Conservation (phyloP, 306 rosid species). For the Vigna unguiculata region DNA sequence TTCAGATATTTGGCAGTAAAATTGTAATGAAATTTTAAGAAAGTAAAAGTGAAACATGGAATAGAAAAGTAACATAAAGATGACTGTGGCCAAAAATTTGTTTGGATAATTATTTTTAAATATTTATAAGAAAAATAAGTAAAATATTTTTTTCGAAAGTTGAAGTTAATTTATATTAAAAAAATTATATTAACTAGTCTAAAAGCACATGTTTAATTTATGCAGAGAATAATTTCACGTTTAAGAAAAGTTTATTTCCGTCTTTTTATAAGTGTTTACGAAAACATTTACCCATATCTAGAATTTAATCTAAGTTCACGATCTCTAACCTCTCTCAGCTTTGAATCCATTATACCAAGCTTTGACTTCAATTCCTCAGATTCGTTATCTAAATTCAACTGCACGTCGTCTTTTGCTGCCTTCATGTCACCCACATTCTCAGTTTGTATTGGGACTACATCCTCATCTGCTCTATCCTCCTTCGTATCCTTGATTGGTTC, state of each 20-base stretch:
- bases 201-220: too few species aligned
- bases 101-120: too few species aligned
- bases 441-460: constrained; percentile 43
- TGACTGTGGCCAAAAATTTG: neutral
- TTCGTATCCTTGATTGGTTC: constrained; percentile 52
- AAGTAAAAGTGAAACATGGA: constrained; percentile 15
- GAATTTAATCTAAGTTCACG: constrained; percentile 33
- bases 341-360: constrained; percentile 62
- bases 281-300: too few species aligned
- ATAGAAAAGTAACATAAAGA: constrained; percentile 28
- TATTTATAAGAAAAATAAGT: too few species aligned
- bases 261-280: too few species aligned
- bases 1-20: constrained; percentile 30
- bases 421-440: constrained; percentile 52
- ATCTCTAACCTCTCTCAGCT: constrained; percentile 81
- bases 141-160: too few species aligned
- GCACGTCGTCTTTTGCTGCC: constrained; percentile 45
- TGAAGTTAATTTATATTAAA: too few species aligned
- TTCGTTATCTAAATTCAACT: constrained; percentile 53
- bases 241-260: too few species aligned
- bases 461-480: constrained; percentile 51
- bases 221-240: too few species aligned
- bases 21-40: constrained; percentile 26
- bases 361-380: constrained; percentile 68
- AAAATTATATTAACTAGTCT: too few species aligned